Conservation (phyloP, 495 filamentous ascomycete genomes). For the Halenospora varia region DNA sequence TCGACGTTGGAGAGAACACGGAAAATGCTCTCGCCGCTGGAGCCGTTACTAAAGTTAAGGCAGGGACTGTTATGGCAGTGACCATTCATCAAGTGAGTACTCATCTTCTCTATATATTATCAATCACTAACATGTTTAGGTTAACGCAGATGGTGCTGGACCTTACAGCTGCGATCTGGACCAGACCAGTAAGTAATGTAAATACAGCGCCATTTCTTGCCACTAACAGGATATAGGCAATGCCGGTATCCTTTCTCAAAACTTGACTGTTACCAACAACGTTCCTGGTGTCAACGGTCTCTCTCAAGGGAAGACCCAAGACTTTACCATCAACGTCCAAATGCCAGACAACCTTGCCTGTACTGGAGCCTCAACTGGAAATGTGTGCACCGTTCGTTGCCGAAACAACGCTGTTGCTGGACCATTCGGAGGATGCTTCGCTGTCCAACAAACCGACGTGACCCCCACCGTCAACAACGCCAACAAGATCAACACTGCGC, state of each 20-base stretch:
- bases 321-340: conserved; percentile 41
- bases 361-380: conserved; percentile 42
- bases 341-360: conserved; percentile 39
- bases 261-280: conserved; percentile 40
- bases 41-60: conserved; percentile 40
- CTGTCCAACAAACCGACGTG: conserved; percentile 40
- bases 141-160: conserved; percentile 50
- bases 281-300: conserved; percentile 43
- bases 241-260: conserved; percentile 36
- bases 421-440: conserved; percentile 51
- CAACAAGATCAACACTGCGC: conserved; percentile 27
- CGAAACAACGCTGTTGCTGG: conserved; percentile 52
- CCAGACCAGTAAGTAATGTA: conserved; percentile 26
- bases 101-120: not conserved
- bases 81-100: conserved; percentile 44
- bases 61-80: conserved; percentile 34
- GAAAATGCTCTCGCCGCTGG: conserved; percentile 41
- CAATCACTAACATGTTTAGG: not conserved
- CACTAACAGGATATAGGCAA: conserved; percentile 24
- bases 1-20: conserved; percentile 50
- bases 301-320: conserved; percentile 39
- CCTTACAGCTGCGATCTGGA: conserved; percentile 48
- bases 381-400: conserved; percentile 55
- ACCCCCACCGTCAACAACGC: conserved; percentile 32
- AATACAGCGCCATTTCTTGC: not conserved